Evolutionary conservation across 805 yeast species (phyloP).

Genomic region (Yamadazyma sp.): DNA sequence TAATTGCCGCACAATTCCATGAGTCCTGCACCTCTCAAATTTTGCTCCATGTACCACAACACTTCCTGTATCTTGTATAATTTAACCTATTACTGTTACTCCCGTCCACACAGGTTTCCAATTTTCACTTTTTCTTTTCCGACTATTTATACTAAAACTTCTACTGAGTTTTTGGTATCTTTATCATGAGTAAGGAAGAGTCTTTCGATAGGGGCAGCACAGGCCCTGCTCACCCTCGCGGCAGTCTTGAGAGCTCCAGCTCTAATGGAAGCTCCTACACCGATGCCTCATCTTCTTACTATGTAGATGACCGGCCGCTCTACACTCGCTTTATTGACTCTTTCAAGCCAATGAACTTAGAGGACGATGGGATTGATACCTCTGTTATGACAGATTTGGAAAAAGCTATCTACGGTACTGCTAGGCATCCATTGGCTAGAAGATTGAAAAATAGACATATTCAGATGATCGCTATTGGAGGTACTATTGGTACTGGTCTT

Average conservation of each 20-base stretch:
- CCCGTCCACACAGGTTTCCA: not conserved
- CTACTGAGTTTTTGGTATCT: not conserved
- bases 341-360: constrained; percentile 39
- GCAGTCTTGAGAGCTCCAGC: no score
- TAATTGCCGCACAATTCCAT: no score
- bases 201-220: constrained; percentile 1
- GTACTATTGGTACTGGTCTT: constrained; percentile 68
- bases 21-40: no score
- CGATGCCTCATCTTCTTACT: not conserved
- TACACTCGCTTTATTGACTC: constrained; percentile 27
- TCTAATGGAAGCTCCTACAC: not conserved
- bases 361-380: constrained; percentile 42
- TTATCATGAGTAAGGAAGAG: constrained; percentile 4
- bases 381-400: constrained; percentile 39
- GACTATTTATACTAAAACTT: not conserved
- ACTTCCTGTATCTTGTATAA: no score
- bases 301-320: not conserved
- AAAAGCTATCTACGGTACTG: constrained; percentile 38
- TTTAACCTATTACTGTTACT: no score
- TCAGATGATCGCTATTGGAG: constrained; percentile 65
- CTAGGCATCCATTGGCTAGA: constrained; percentile 46
- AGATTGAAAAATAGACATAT: constrained; percentile 48
- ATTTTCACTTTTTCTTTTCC: not conserved
- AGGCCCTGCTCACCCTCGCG: not conserved
- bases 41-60: no score